phyloP scores from a whole-genome alignment of 257 asterid species.

The Thymus mandschuricus region DNA sequence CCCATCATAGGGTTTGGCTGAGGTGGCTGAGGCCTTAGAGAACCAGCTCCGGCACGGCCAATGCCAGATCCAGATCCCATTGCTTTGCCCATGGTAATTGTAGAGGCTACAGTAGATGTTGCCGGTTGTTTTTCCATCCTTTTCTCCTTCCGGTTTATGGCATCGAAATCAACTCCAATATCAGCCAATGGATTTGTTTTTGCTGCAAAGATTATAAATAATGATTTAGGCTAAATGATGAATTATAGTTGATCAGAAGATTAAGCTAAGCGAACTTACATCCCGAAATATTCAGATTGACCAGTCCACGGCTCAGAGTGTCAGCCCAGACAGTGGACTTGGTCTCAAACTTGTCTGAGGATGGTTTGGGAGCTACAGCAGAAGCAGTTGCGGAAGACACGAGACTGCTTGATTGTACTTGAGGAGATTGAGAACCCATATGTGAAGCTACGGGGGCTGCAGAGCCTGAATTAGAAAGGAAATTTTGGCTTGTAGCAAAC shows the following conservation, averaged over 20 bases:
- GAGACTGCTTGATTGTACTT: slow-evolving; percentile 40
- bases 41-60: slow-evolving; percentile 83
- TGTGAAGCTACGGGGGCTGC: slow-evolving; percentile 47
- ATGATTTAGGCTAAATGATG: slow-evolving; percentile 12
- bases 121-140: slow-evolving; percentile 95
- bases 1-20: slow-evolving; percentile 63
- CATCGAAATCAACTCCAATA: slow-evolving; percentile 97
- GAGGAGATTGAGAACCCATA: slow-evolving; percentile 50
- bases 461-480: slow-evolving; percentile 47
- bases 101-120: slow-evolving; percentile 59
- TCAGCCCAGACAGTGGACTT: slow-evolving; percentile 98
- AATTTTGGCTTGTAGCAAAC: slow-evolving; percentile 46
- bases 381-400: slow-evolving; percentile 42
- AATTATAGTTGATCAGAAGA: slow-evolving; percentile 12
- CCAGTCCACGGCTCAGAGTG: slow-evolving; percentile 94
- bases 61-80: slow-evolving; percentile 98
- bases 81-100: slow-evolving; percentile 89
- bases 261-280: slow-evolving; percentile 52
- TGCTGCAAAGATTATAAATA: slow-evolving; percentile 54
- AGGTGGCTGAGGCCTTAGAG: slow-evolving; percentile 65
- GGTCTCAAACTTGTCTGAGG: slow-evolving; percentile 83
- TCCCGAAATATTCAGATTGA: slow-evolving; percentile 92
- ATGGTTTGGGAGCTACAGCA: slow-evolving; percentile 54
- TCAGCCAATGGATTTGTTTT: slow-evolving; percentile 85
- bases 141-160: slow-evolving; percentile 92